A percentile compares a stretch with the other conserved stretches of the same genome.
Conservation (phyloP, 2,329 filamentous ascomycete genomes). For the Dichotomopilus funicola region DNA sequence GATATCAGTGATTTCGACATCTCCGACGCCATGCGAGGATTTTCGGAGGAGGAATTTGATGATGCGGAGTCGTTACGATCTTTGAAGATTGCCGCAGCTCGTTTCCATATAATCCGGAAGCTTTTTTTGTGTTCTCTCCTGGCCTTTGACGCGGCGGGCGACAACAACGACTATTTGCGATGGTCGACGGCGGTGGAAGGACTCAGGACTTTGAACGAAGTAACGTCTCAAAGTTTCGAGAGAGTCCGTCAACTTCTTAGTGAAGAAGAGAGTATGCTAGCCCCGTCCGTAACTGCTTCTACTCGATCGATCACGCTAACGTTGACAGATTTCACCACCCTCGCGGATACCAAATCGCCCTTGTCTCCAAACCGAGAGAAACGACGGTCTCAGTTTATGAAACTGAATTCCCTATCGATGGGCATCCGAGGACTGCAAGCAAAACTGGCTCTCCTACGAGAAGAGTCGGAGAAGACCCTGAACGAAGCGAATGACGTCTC, state of each 20-base stretch:
- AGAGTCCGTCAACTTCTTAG: constrained; percentile 63
- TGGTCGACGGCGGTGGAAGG: constrained; percentile 75
- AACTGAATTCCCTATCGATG: constrained; percentile 80
- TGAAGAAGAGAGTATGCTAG: constrained; percentile 68
- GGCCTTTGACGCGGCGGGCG: constrained; percentile 75
- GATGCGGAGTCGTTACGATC: constrained; percentile 72
- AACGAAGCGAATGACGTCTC: constrained; percentile 67
- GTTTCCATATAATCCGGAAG: constrained; percentile 74
- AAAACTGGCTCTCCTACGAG: constrained; percentile 84
- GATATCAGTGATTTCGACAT: constrained; percentile 70
- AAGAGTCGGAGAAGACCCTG: constrained; percentile 76
- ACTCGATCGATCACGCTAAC: constrained; percentile 17
- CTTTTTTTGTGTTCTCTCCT: constrained; percentile 84
- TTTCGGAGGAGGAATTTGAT: constrained; percentile 61
- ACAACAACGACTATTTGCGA: constrained; percentile 66
- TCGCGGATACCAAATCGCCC: constrained; percentile 52
- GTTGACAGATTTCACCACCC: constrained; percentile 43
- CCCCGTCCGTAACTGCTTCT: constrained; percentile 7
- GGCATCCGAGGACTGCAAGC: constrained; percentile 89
- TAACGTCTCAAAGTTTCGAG: constrained; percentile 56
- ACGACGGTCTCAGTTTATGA: constrained; percentile 78
- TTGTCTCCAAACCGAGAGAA: constrained; percentile 72
- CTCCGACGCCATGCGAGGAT: constrained; percentile 59
- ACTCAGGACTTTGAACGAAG: constrained; percentile 57
- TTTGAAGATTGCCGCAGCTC: constrained; percentile 73